phyloP scores from a whole-genome alignment of 2,329 filamentous ascomycete genomes.

The Fragosphaeria purpurea region DNA sequence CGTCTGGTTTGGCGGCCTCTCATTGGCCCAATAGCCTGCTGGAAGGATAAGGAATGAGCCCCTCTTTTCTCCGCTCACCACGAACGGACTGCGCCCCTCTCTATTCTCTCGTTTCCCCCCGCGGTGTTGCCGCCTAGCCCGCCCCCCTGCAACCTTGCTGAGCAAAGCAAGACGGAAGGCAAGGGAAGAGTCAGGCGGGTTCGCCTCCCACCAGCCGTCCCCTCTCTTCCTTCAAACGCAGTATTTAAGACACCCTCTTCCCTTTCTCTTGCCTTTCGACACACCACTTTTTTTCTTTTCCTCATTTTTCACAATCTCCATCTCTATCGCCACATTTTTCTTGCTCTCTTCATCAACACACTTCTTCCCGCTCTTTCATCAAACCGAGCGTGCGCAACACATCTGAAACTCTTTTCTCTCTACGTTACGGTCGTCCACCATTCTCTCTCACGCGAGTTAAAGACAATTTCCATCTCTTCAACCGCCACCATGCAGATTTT shows the following conservation, averaged over 20 bases:
- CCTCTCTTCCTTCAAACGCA: conserved; percentile 3
- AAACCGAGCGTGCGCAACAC: background rate
- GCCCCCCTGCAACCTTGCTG: conserved; percentile 1
- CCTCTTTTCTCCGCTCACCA: too few relatives aligned
- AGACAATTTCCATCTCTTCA: too few relatives aligned
- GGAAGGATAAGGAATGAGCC: too few relatives aligned
- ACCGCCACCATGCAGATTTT: conserved; percentile 77
- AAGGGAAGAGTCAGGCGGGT: conserved; percentile 5
- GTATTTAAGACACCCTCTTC: conserved; percentile 8
- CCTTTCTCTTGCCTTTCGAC: background rate
- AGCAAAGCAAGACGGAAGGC: conserved; percentile 4
- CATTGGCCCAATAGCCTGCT: conserved; percentile 6
- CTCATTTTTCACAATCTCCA: background rate
- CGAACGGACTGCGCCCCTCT: conserved; percentile 8
- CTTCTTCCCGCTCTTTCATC: conserved; percentile 16
- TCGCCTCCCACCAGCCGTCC: conserved; percentile 1
- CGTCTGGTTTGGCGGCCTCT: background rate
- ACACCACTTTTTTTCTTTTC: conserved; percentile 14
- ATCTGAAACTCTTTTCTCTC: too few relatives aligned
- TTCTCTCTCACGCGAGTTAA: too few relatives aligned
- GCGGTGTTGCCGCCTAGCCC: background rate
- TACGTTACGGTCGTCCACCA: too few relatives aligned
- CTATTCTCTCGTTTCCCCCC: background rate
- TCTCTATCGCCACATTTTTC: conserved; percentile 1
- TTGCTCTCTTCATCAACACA: conserved; percentile 14